These are phyloP conservation scores for Calonectria multiphialidica DNA, from an alignment of 2,329 filamentous ascomycete genomes.

Conservation along the genomic window DNA sequence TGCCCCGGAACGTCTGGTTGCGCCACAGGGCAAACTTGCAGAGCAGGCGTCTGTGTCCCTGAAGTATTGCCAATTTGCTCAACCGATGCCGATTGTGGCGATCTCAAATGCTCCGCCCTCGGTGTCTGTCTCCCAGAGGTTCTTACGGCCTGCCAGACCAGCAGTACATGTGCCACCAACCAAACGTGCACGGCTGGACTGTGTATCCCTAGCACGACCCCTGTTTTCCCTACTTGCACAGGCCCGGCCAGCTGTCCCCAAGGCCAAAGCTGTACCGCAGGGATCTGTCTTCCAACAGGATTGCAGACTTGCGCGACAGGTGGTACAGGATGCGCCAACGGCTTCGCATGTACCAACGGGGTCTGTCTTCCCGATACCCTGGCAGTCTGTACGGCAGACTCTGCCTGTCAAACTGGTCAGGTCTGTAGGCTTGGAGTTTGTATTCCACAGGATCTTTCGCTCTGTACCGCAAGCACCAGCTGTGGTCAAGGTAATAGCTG, in stretches of 20 bases:
- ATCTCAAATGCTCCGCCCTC: conserved; percentile 8
- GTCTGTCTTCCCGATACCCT: conserved; percentile 5
- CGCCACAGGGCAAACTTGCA: background rate
- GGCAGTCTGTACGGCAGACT: background rate
- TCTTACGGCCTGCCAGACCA: background rate
- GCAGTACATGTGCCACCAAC: background rate
- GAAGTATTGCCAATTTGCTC: background rate
- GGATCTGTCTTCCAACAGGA: background rate
- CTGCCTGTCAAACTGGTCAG: background rate
- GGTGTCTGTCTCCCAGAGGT: conserved; percentile 4
- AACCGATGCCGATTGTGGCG: conserved; percentile 2
- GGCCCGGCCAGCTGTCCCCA: background rate
- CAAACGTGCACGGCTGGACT: background rate
- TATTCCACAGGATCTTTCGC: background rate
- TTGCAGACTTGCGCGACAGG: background rate
- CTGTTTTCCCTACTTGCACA: background rate
- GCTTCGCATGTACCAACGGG: conserved; percentile 5
- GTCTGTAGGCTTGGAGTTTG: conserved; percentile 2
- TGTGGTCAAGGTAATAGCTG: background rate
- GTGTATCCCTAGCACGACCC: background rate
- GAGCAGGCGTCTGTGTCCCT: conserved; percentile 8
- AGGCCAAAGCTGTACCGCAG: background rate
- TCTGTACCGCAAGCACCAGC: background rate
- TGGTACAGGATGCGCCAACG: background rate
- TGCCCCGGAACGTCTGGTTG: conserved; percentile 1